Base-by-base conservation (phyloP, 169 alveolate genomes). In the Blepharisma undulans region DNA sequence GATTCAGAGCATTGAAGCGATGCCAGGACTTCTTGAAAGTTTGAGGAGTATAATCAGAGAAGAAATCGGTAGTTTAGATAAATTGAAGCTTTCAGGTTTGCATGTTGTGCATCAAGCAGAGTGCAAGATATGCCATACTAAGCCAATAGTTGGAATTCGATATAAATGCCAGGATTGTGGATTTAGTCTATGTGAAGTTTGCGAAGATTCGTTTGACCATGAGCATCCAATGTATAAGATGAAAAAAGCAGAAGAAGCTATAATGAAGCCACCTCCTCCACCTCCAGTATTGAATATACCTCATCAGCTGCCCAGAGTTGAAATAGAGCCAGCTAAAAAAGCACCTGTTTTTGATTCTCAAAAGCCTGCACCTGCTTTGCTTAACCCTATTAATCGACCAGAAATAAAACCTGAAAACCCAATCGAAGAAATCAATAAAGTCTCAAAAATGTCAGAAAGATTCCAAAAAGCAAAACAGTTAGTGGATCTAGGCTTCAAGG, bases 151-250 rank as follows among this genome's bases (percentile, higher is more conserved):
- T 3, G 89, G 89, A 33, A 82, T 82, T 10, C 10, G 89, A 27
- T 82, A 82, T 60, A 48, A 82, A 22, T 82, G 89, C 78, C 48
- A 72, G 8, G 89, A 82, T 19, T 82, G 89, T 60, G 34, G 33
- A 1, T 14, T 59, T 30, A 59, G 36, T 36, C 36, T 82, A 32
- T 82, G 89, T 82, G 89, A 82, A 30, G 77, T 10, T 1, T 82
- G 89, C n/a, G 89, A 82, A 82, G 29, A 34, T 22, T 6, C 6
- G 12, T 22, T 22, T 32, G 76, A 82, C 10, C 89, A 82, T 10
- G 78, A 34, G 30, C 89, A 82, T 60, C 36, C 74, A 21, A 25
- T 82, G 29, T 82, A 36, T 30, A 82, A 82, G 22, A 48, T 82
- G 29, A 33, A 30, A 22, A 36, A 33, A 25, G 22, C 16, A 10